Evolutionary conservation across 192 early-diverging fungal species (phyloP).

Genomic region (Phycomyces blakesleeanus): DNA sequence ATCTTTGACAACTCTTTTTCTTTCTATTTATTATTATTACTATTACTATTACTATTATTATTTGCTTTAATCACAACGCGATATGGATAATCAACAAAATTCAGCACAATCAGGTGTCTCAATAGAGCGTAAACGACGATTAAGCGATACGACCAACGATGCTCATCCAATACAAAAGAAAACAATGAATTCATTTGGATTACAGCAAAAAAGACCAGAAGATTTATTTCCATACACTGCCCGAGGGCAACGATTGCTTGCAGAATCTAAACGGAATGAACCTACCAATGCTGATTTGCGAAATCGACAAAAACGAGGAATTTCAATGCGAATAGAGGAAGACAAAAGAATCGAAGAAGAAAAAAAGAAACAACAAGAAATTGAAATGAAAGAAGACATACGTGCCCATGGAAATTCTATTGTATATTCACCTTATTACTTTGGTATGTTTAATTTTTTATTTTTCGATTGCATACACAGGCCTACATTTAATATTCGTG

Average conservation of each 20-base stretch:
- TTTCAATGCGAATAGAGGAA: not conserved
- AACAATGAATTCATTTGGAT: not conserved
- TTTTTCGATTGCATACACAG: not conserved
- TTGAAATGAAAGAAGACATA: conserved; percentile 35
- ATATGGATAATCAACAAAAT: not conserved
- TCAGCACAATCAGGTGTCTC: not conserved
- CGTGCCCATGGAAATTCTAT: conserved; percentile 34
- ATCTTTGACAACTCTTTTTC: too few species aligned
- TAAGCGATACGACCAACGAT: not conserved
- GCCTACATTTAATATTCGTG: not conserved
- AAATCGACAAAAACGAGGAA: not conserved
- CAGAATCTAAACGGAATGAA: not conserved
- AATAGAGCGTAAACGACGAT: not conserved
- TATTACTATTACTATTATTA: not conserved
- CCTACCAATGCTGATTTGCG: not conserved
- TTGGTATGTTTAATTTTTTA: conserved; percentile 21
- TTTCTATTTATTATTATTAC: not conserved
- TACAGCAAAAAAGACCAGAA: not conserved
- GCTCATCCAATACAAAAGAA: not conserved
- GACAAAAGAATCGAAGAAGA: not conserved
- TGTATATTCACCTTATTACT: conserved; percentile 40
- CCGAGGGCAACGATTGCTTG: not conserved
- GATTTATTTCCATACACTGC: not conserved
- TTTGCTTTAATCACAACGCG: not conserved
- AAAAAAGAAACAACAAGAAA: conserved; percentile 5